Conservation (phyloP, 148 eudicot species). For the Vaccinium corymbosum region DNA sequence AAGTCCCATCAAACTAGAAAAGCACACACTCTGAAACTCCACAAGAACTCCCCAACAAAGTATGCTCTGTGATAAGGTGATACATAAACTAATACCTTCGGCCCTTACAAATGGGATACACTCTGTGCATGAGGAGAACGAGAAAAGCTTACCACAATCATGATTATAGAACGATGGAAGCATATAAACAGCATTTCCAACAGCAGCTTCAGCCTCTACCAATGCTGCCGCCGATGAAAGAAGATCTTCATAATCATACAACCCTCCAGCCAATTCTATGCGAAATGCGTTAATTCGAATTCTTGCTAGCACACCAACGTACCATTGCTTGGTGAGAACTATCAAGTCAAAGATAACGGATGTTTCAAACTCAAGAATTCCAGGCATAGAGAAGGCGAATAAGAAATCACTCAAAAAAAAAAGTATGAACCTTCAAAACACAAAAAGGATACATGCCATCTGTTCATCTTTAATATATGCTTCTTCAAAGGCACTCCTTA, state of each 20-base stretch:
- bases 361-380: slow-evolving; percentile 19
- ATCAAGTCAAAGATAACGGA: slow-evolving; percentile 25
- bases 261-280: slow-evolving; percentile 61
- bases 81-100: not conserved
- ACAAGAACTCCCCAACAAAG: not conserved
- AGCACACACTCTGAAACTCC: not conserved
- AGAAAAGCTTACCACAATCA: slow-evolving; percentile 72
- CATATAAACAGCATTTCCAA: slow-evolving; percentile 92
- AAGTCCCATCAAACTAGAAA: not conserved
- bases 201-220: slow-evolving; percentile 77
- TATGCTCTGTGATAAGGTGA: not conserved
- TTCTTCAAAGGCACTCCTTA: slow-evolving; percentile 54
- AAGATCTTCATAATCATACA: slow-evolving; percentile 53
- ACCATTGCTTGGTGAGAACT: slow-evolving; percentile 91
- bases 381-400: slow-evolving; percentile 2
- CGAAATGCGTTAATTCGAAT: slow-evolving; percentile 91
- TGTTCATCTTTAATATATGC: slow-evolving; percentile 37
- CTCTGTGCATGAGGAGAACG: not conserved
- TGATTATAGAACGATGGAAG: slow-evolving; percentile 94
- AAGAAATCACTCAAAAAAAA: not conserved
- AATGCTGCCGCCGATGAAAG: slow-evolving; percentile 66
- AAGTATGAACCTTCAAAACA: slow-evolving; percentile 12
- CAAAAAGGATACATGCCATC: slow-evolving; percentile 67
- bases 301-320: slow-evolving; percentile 69
- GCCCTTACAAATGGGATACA: not conserved